Conservation (phyloP, 257 asterid genomes). For the Penstemon davidsonii region DNA sequence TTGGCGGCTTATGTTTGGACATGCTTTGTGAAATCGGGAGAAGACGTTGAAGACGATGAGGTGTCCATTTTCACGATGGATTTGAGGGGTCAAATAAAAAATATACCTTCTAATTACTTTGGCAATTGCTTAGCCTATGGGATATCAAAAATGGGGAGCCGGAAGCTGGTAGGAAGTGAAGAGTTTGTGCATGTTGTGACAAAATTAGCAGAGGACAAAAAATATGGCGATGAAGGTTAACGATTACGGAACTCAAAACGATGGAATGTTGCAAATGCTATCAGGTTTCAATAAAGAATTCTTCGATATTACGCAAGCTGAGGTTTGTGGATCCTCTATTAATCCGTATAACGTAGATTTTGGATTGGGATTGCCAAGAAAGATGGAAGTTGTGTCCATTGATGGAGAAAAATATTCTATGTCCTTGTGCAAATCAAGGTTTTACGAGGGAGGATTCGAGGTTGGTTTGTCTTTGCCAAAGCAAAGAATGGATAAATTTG, state of each 20-base stretch:
- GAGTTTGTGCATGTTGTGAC: neutral
- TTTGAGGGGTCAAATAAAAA: neutral
- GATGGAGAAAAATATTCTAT: conserved; percentile 39
- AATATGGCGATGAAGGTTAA: neutral
- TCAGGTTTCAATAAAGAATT: neutral
- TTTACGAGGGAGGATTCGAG: conserved; percentile 37
- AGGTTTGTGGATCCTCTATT: conserved; percentile 52
- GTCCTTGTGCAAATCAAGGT: conserved; percentile 37
- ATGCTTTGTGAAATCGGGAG: neutral
- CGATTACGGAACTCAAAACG: too few species aligned
- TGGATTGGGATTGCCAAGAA: conserved; percentile 53
- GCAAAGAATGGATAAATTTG: conserved; percentile 36
- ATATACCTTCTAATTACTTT: neutral
- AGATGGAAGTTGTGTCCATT: conserved; percentile 36
- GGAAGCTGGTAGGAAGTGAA: neutral
- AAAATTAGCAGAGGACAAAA: neutral
- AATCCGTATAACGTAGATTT: conserved; percentile 44
- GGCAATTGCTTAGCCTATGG: neutral
- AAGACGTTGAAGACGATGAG: neutral
- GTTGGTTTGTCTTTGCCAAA: conserved; percentile 37
- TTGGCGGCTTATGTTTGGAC: neutral
- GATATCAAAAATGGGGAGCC: neutral
- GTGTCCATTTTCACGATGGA: neutral
- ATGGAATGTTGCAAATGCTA: neutral
- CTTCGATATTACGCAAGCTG: neutral